Base-by-base conservation (phyloP, 208 protist species). In the Leishmania amazonensis region DNA sequence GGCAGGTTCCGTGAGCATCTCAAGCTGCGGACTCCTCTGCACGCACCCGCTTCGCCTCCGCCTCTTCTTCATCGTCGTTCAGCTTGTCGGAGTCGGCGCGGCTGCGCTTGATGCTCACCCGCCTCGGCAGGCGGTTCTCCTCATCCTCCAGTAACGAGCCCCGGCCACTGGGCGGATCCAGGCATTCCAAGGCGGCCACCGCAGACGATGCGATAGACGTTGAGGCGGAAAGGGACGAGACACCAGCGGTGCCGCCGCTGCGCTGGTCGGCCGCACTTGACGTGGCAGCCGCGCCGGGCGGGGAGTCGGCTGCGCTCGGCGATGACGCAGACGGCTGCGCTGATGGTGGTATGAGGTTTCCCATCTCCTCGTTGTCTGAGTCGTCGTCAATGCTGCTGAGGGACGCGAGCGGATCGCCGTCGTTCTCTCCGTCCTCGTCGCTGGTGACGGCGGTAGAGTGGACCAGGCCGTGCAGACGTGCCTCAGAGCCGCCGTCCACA, bases 121-220 rank as follows among this genome's bases (percentile, higher is more conserved):
- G 81, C 75, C 54, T 51, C 70, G 81, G 81, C 74, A 80, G 76
- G 19, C 81, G 81, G 81, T 80, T 84, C 58, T 84, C 81, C 54
- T 84, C 81, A 38, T 84, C 81, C 75, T 84, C 81, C 68, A 84
- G 76, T 57, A 84, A 49, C 42, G 81, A 84, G 40, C 64, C 58
- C 0, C 81, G 49, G 31, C 81, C 81, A 49, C 75, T 80, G 9
- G 81, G 81, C 21, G 75, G 75, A 53, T 83, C 80, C 51, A 75
- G 42, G 40, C 71, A 79, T 51, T 83, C 74, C 1, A 76, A 24
- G 17, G 40, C 58, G 17, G 53, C 45, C 53, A 75, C 40, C 3
- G 74, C 45, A 0, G 60, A 67, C 24, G 64, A 35, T 11, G 28
- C 17, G 42, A 57, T 21, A 42, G n/a, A 45, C 2, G 72, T 60